Percentiles rank a stretch among this genome's conserved stretches.
These are phyloP conservation scores for Candida sithepensis DNA, from an alignment of 805 yeast genomes.

Conservation along the genomic window DNA sequence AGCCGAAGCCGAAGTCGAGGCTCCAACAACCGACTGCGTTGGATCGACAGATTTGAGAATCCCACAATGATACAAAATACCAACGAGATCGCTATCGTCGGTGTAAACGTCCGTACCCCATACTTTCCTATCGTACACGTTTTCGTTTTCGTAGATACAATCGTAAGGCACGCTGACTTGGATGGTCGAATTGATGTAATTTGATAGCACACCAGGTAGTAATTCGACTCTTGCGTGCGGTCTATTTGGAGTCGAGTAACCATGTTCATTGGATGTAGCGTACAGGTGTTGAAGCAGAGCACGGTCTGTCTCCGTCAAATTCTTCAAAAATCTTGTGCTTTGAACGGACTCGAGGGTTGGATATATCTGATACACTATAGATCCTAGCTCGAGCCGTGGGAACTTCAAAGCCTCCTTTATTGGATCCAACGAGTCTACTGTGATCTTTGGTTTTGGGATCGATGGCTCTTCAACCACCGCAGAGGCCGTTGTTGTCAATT, in stretches of 20 bases:
- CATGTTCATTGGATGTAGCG: background rate
- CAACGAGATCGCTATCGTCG: conserved; percentile 84
- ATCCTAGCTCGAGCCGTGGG: conserved; percentile 47
- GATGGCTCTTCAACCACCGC: too few species aligned
- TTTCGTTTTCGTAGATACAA: conserved; percentile 35
- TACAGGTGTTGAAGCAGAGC: background rate
- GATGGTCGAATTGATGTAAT: conserved; percentile 44
- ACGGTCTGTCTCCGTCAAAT: conserved; percentile 18
- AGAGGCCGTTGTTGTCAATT: background rate
- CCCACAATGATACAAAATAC: conserved; percentile 75
- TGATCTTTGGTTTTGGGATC: conserved; percentile 5
- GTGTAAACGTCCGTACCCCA: conserved; percentile 96
- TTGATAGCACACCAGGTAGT: conserved; percentile 28
- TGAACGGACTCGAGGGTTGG: conserved; percentile 42
- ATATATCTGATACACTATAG: conserved; percentile 53
- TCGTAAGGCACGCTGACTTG: conserved; percentile 56
- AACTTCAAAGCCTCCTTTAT: conserved; percentile 37
- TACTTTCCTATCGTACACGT: conserved; percentile 47
- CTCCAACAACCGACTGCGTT: background rate
- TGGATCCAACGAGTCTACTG: conserved; percentile 38
- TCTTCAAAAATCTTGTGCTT: conserved; percentile 16
- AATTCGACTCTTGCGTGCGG: conserved; percentile 31
- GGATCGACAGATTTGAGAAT: conserved; percentile 41
- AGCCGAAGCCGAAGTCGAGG: background rate
- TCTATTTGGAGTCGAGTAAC: conserved; percentile 5